Evolutionary conservation across 805 yeast species (phyloP).

Genomic region (Yamadazyma ubonensis): DNA sequence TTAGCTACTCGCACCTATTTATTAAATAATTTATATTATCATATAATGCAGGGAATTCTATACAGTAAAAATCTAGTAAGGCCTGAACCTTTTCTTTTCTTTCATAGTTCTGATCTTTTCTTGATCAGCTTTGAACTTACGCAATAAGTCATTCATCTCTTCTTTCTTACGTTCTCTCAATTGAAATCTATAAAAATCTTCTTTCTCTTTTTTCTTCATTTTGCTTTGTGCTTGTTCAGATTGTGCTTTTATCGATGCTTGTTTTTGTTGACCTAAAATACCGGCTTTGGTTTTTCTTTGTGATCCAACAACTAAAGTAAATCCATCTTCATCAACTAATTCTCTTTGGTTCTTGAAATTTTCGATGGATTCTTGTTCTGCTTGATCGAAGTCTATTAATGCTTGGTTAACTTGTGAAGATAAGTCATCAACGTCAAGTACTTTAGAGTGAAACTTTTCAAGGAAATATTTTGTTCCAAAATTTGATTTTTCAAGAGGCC

Average conservation of each 20-base stretch:
- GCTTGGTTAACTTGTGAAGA: conserved; percentile 57
- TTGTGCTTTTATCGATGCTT: conserved; percentile 33
- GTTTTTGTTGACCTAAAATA: conserved; percentile 54
- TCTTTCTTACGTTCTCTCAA: conserved; percentile 88
- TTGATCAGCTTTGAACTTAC: conserved; percentile 87
- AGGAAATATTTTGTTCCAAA: conserved; percentile 43
- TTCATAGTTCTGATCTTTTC: conserved; percentile 75
- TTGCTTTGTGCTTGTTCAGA: conserved; percentile 44
- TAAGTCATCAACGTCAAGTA: conserved; percentile 51
- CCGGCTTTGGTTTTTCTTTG: conserved; percentile 81
- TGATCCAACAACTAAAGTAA: conserved; percentile 84
- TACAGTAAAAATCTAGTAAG: conserved; percentile 48
- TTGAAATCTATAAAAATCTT: conserved; percentile 95
- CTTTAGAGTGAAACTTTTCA: conserved; percentile 30
- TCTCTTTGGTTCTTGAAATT: conserved; percentile 54
- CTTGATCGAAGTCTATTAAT: conserved; percentile 64
- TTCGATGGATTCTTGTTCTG: conserved; percentile 63
- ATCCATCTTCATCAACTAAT: conserved; percentile 89
- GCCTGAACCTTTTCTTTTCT: conserved; percentile 80
- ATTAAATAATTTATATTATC: not conserved
- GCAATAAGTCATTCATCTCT: conserved; percentile 84
- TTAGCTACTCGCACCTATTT: not conserved
- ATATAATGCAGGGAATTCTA: not conserved
- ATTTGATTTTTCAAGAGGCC: conserved; percentile 36
- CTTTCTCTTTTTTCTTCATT: conserved; percentile 71